phyloP scores from a whole-genome alignment of 257 asterid species.

The Jasminum sambac region DNA sequence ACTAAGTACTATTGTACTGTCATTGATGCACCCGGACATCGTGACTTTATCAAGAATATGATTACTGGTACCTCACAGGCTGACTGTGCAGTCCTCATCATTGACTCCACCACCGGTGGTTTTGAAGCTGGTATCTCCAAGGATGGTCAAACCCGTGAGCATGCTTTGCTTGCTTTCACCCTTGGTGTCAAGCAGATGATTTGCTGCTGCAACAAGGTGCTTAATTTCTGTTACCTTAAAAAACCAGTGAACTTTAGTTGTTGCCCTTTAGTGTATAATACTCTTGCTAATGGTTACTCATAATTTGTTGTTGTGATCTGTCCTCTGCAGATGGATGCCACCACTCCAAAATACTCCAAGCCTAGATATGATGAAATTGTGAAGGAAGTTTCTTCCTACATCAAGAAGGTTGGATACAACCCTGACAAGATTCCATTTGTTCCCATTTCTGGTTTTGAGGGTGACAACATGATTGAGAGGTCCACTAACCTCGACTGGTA shows the following conservation, averaged over 20 bases:
- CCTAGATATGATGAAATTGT: constrained; percentile 58
- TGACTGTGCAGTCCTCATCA: constrained; percentile 44
- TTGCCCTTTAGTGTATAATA: not conserved
- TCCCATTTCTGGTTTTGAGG: constrained; percentile 67
- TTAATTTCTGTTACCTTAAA: not conserved
- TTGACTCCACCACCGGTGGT: constrained; percentile 53
- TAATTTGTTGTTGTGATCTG: not conserved
- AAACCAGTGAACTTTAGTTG: too few species aligned
- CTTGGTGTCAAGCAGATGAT: constrained; percentile 53
- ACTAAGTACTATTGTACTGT: constrained; percentile 48
- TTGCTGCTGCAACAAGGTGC: constrained; percentile 47
- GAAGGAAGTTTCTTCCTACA: constrained; percentile 64
- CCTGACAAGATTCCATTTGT: constrained; percentile 64
- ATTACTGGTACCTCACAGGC: constrained; percentile 46
- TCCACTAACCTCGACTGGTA: constrained; percentile 67
- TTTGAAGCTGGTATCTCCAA: constrained; percentile 52
- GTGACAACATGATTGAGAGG: constrained; percentile 63
- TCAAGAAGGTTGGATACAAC: constrained; percentile 71
- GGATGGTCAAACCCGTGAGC: constrained; percentile 56
- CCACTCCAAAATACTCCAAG: constrained; percentile 66
- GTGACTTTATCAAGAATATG: constrained; percentile 47
- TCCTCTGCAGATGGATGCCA: constrained; percentile 57
- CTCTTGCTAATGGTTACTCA: not conserved
- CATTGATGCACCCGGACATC: constrained; percentile 47
- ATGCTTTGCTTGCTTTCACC: constrained; percentile 44